Evolutionary conservation across 2,329 filamentous ascomycete species (phyloP).

Genomic region (Metarhizium sp.): DNA sequence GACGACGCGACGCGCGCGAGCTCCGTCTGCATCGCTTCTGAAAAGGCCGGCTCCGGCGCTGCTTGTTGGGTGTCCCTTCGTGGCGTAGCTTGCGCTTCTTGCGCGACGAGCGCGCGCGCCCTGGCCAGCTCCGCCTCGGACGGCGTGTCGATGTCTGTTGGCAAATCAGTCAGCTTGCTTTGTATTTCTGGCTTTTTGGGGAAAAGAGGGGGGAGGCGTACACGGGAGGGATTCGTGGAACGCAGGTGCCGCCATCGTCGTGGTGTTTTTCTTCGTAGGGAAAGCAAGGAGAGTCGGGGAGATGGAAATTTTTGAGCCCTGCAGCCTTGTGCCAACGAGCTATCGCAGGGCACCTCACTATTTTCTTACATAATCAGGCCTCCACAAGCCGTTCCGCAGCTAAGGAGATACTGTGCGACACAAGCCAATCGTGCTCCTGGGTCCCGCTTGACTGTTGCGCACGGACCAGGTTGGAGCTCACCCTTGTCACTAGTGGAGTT

Average conservation of each 20-base stretch:
- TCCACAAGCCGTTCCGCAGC: too few relatives aligned
- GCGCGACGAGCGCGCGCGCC: conserved; percentile 59
- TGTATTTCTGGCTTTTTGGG: not conserved
- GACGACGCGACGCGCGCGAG: conserved; percentile 50
- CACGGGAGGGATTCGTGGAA: conserved; percentile 75
- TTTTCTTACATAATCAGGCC: too few relatives aligned
- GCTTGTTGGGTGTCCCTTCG: conserved; percentile 20
- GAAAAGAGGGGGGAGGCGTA: conserved; percentile 29
- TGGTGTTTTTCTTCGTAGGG: too few relatives aligned
- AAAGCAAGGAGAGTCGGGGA: too few relatives aligned
- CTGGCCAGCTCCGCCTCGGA: conserved; percentile 52
- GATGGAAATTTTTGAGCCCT: too few relatives aligned
- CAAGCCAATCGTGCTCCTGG: too few relatives aligned
- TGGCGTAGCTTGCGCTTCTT: conserved; percentile 46
- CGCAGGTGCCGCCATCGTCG: conserved; percentile 21
- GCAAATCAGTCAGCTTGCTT: not conserved
- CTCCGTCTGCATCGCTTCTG: conserved; percentile 57
- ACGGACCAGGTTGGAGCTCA: too few relatives aligned
- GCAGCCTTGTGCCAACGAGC: too few relatives aligned
- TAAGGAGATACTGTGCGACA: too few relatives aligned
- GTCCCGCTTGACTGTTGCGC: too few relatives aligned
- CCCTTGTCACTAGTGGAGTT: too few relatives aligned
- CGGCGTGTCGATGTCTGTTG: conserved; percentile 71
- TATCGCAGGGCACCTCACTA: too few relatives aligned
- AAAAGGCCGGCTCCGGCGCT: conserved; percentile 49